Percentiles rank a stretch among this genome's conserved stretches.
Evolutionary conservation across 129 eudicot species (phyloP).

Genomic region (Centrapalus pauciflorus): DNA sequence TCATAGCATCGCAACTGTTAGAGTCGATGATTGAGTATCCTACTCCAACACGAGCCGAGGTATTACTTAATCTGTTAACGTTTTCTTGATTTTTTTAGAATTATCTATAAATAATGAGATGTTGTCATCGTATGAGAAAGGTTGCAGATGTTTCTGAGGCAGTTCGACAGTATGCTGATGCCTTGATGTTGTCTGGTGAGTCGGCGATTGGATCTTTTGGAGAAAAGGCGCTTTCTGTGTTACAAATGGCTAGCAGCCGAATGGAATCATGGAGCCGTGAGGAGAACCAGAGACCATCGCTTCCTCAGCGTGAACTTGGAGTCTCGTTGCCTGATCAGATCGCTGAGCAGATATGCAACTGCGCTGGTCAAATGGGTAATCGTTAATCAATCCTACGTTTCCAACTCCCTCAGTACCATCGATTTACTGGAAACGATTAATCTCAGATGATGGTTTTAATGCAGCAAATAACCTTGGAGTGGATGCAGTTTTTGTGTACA

Average conservation of each 20-base stretch:
- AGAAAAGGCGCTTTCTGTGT: slow-evolving; percentile 53
- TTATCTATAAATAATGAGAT: too few relatives aligned
- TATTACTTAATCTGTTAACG: too few relatives aligned
- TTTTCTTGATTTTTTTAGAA: too few relatives aligned
- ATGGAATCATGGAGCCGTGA: slow-evolving; percentile 61
- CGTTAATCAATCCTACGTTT: background rate
- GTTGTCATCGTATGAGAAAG: slow-evolving; percentile 35
- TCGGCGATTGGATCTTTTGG: slow-evolving; percentile 74
- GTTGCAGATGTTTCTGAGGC: slow-evolving; percentile 67
- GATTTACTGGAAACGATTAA: too few relatives aligned
- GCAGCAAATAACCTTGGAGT: slow-evolving; percentile 65
- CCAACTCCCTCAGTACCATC: too few relatives aligned
- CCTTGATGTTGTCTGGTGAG: slow-evolving; percentile 75
- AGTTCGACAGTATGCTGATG: slow-evolving; percentile 58
- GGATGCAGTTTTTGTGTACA: slow-evolving; percentile 77
- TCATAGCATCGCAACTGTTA: slow-evolving; percentile 90
- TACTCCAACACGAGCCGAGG: slow-evolving; percentile 28
- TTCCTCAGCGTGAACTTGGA: slow-evolving; percentile 27
- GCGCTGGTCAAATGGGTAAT: slow-evolving; percentile 64
- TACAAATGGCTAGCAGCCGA: slow-evolving; percentile 50
- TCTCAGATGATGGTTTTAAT: too few relatives aligned
- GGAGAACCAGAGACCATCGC: slow-evolving; percentile 27
- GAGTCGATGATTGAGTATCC: slow-evolving; percentile 99
- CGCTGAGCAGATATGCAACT: slow-evolving; percentile 62
- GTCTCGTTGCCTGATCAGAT: slow-evolving; percentile 44